These are phyloP conservation scores for Rhipidocladum racemiflorum DNA, from an alignment of 176 grass and related monocot species.

Conservation along the genomic window DNA sequence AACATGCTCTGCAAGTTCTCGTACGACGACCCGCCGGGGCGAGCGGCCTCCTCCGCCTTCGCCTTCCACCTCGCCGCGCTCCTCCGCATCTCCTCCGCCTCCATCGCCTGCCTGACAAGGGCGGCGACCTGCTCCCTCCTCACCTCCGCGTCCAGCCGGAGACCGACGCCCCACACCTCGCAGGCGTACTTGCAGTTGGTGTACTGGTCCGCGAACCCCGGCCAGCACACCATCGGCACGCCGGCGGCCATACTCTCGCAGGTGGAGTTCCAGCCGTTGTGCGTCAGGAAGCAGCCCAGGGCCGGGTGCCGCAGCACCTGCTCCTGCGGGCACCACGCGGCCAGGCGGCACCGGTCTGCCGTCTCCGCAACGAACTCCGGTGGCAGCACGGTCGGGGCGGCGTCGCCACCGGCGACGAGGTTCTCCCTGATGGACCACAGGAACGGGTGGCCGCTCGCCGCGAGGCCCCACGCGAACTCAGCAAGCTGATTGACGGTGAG, in stretches of 20 bases:
- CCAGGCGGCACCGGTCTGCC: constrained; percentile 24
- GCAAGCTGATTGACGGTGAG: constrained; percentile 19
- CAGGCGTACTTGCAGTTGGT: constrained; percentile 42
- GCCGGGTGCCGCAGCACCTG: constrained; percentile 44
- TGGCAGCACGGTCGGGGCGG: not conserved
- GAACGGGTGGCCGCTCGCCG: constrained; percentile 32
- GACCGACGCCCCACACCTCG: constrained; percentile 37
- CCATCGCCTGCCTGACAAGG: constrained; percentile 28
- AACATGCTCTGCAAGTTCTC: not conserved
- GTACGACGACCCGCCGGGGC: constrained; percentile 9
- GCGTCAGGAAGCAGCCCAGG: constrained; percentile 51
- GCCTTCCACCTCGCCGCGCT: constrained; percentile 37
- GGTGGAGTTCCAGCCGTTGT: constrained; percentile 54
- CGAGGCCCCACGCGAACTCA: constrained; percentile 67
- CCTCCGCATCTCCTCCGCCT: constrained; percentile 32
- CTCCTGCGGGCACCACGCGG: constrained; percentile 50
- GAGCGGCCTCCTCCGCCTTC: constrained; percentile 14
- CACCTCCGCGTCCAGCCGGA: constrained; percentile 40
- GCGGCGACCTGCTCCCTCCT: constrained; percentile 38
- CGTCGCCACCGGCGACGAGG: constrained; percentile 11
- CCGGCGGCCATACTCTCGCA: constrained; percentile 41
- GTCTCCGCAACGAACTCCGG: constrained; percentile 36
- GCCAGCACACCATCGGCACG: constrained; percentile 58
- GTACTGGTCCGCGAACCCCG: constrained; percentile 45
- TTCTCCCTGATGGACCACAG: constrained; percentile 42